Evolutionary conservation across 495 filamentous ascomycete species (phyloP).

Genomic region (Trichocladium uniseriatum): DNA sequence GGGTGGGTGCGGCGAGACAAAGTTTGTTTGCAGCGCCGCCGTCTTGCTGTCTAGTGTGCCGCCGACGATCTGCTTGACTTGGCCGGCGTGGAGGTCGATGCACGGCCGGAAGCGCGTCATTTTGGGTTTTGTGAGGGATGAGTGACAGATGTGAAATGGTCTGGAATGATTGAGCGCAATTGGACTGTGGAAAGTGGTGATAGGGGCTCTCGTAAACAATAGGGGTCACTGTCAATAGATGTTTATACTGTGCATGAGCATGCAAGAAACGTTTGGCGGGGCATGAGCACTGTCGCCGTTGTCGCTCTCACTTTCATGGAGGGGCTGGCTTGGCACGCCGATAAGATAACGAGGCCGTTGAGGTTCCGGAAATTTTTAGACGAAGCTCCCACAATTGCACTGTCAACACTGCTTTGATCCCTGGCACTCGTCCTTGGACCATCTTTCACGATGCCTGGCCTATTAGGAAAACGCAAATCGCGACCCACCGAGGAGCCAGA

Average conservation of each 20-base stretch:
- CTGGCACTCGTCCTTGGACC: background rate
- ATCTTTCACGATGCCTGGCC: constrained; percentile 22
- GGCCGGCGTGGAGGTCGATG: constrained; percentile 91
- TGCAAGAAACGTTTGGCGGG: constrained; percentile 1
- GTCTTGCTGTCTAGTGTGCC: constrained; percentile 68
- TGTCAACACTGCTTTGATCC: background rate
- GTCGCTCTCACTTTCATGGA: background rate
- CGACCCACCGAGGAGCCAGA: constrained; percentile 16
- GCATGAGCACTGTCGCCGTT: background rate
- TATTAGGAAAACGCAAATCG: constrained; percentile 38
- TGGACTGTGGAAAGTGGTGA: background rate
- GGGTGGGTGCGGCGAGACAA: constrained; percentile 72
- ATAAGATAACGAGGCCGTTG: constrained; percentile 16
- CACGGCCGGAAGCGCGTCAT: constrained; percentile 96
- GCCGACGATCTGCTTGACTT: constrained; percentile 97
- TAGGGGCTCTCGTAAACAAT: background rate
- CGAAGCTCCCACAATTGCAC: background rate
- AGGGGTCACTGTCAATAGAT: background rate
- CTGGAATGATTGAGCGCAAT: background rate
- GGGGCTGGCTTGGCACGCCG: constrained; percentile 7
- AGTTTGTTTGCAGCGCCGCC: constrained; percentile 73
- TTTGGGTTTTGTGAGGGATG: constrained; percentile 13
- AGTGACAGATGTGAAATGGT: background rate
- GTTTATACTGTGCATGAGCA: background rate
- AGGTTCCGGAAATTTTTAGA: constrained; percentile 8